These are phyloP conservation scores for Xenosphaeropsis pyriputrescens DNA, from an alignment of 2,329 filamentous ascomycete genomes.

Conservation along the genomic window DNA sequence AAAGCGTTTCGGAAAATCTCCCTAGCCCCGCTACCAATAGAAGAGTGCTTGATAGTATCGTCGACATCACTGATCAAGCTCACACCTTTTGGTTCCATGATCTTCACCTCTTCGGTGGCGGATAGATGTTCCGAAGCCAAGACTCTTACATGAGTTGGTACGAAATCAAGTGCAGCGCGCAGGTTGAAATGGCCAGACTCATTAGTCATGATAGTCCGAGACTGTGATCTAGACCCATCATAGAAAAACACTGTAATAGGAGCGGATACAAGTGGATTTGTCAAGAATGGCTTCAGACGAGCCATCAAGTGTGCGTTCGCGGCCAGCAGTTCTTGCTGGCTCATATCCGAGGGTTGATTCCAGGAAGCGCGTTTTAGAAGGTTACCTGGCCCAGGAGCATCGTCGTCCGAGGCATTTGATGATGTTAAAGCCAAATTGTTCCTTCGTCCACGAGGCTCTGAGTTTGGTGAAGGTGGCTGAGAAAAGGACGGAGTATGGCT, in stretches of 20 bases:
- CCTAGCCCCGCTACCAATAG: conserved; percentile 71
- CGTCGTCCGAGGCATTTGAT: conserved; percentile 7
- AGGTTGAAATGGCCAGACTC: conserved; percentile 79
- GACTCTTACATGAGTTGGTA: conserved; percentile 80
- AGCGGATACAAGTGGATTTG: conserved; percentile 60
- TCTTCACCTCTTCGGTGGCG: conserved; percentile 58
- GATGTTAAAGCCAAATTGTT: conserved; percentile 5
- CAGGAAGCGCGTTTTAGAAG: conserved; percentile 27
- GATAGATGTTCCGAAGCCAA: conserved; percentile 77
- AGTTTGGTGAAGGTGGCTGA: background rate
- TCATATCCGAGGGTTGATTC: conserved; percentile 41
- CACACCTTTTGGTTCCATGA: conserved; percentile 67
- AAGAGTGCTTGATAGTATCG: conserved; percentile 92
- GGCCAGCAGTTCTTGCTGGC: conserved; percentile 56
- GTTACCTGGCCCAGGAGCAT: conserved; percentile 16
- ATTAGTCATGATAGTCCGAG: conserved; percentile 72
- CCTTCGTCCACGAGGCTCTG: conserved; percentile 1
- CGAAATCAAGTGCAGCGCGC: conserved; percentile 70
- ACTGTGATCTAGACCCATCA: conserved; percentile 69
- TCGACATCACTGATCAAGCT: conserved; percentile 97
- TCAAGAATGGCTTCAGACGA: conserved; percentile 77
- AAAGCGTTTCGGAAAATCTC: conserved; percentile 97
- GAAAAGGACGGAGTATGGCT: conserved; percentile 4
- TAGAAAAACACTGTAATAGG: conserved; percentile 93
- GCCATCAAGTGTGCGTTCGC: conserved; percentile 85